These are phyloP conservation scores for Zymoseptoria ardabiliae DNA, from an alignment of 2,329 filamentous ascomycete species.

Conservation along the genomic window DNA sequence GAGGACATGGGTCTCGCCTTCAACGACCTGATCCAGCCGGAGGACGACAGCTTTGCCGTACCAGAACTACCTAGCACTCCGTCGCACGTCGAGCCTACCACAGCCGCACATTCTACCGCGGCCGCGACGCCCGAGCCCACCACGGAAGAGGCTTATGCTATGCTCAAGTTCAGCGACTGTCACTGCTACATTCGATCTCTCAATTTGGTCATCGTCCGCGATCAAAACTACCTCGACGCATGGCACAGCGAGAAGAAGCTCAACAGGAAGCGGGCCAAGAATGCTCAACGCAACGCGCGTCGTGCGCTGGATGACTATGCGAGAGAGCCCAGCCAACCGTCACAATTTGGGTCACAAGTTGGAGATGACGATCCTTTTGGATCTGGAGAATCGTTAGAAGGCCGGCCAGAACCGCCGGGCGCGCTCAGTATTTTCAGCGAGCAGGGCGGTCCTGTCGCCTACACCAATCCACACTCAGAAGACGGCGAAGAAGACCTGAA, in stretches of 20 bases:
- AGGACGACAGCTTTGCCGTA: neutral
- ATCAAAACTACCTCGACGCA: constrained; percentile 31
- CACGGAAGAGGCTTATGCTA: constrained; percentile 46
- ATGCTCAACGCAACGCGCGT: constrained; percentile 8
- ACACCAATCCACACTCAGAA: constrained; percentile 46
- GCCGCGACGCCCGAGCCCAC: constrained; percentile 9
- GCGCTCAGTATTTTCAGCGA: constrained; percentile 25
- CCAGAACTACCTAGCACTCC: constrained; percentile 5
- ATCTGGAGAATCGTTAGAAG: constrained; percentile 21
- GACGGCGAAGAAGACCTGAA: constrained; percentile 40
- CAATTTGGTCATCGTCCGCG: constrained; percentile 64
- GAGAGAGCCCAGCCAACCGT: constrained; percentile 24
- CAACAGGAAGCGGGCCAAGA: constrained; percentile 7
- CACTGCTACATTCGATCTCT: constrained; percentile 73
- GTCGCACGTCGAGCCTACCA: neutral
- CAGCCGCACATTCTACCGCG: constrained; percentile 3
- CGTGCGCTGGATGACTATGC: constrained; percentile 20
- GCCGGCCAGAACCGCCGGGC: constrained; percentile 19
- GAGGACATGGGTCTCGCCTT: neutral
- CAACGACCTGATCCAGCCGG: neutral
- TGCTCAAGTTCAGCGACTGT: constrained; percentile 66
- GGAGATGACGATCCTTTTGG: constrained; percentile 15
- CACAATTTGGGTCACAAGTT: constrained; percentile 11
- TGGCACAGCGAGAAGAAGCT: constrained; percentile 17
- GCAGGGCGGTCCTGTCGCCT: constrained; percentile 25